These are phyloP conservation scores for Mortierella alpina DNA, from an alignment of 192 early-diverging fungal species.

Conservation along the genomic window DNA sequence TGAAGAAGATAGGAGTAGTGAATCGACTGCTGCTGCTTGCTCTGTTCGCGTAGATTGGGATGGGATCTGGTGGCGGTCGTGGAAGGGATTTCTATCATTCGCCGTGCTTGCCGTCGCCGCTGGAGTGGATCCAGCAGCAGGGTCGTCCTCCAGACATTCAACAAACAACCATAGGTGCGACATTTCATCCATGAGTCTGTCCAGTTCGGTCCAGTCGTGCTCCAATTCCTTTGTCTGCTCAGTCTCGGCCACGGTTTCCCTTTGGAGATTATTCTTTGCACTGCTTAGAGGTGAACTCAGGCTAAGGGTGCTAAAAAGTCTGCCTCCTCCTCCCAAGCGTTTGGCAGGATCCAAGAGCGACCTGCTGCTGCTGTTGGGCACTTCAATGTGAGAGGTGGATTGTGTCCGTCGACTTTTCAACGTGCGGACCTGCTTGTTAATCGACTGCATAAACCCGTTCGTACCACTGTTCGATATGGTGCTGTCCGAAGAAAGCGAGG, in stretches of 20 bases:
- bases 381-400: conserved; percentile 47
- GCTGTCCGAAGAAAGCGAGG: conserved; percentile 1
- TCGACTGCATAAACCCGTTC: conserved; percentile 35
- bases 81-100: conserved; percentile 5
- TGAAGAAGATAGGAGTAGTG: background rate
- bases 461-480: conserved; percentile 1
- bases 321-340: background rate
- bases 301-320: background rate
- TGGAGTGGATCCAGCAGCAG: background rate
- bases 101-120: background rate
- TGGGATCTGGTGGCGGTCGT: conserved; percentile 16
- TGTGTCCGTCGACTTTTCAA: conserved; percentile 43
- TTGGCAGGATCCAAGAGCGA: background rate
- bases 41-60: background rate
- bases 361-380: background rate
- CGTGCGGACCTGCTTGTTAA: conserved; percentile 42
- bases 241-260: background rate
- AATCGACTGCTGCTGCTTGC: conserved; percentile 10
- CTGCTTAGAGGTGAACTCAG: background rate
- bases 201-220: conserved; percentile 35
- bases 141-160: conserved; percentile 8
- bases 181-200: conserved; percentile 53
- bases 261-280: background rate
- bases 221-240: conserved; percentile 22
- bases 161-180: conserved; percentile 17